Evolutionary conservation across 768 basidiomycete species (phyloP).

Genomic region (Trichaptum fuscoviolaceum): DNA sequence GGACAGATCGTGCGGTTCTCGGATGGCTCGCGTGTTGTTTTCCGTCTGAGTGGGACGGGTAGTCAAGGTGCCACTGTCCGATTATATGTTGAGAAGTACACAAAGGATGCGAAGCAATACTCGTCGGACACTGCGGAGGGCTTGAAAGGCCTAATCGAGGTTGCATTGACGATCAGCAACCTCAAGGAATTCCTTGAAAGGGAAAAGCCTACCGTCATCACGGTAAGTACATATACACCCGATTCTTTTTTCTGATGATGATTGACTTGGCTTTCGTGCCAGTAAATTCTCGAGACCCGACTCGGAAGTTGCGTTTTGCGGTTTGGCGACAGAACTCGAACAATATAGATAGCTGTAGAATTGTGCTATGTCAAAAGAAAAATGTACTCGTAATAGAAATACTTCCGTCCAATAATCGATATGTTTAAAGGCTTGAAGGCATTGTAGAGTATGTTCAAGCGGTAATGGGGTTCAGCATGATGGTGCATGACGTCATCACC

Average conservation of each 20-base stretch:
- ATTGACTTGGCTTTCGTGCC: background rate
- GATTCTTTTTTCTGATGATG: background rate
- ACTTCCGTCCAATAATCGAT: background rate
- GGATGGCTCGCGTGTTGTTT: conserved; percentile 92
- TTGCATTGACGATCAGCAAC: conserved; percentile 80
- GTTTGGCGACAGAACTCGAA: background rate
- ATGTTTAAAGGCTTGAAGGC: no score
- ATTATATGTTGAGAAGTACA: conserved; percentile 93
- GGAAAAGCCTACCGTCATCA: conserved; percentile 95
- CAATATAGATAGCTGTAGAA: background rate
- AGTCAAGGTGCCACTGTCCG: conserved; percentile 95
- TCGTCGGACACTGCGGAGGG: conserved; percentile 80
- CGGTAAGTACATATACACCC: conserved; percentile 42
- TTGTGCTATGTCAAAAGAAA: background rate
- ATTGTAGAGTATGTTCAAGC: no score
- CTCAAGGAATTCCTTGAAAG: conserved; percentile 81
- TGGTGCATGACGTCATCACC: background rate
- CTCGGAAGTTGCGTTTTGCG: no score
- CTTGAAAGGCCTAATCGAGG: conserved; percentile 91
- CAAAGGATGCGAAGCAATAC: conserved; percentile 68
- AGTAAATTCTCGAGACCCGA: background rate
- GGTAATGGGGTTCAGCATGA: no score
- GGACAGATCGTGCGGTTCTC: conserved; percentile 89
- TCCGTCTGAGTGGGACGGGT: conserved; percentile 94
- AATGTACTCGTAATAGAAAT: background rate